These are phyloP conservation scores for Dichotomocladium elegans DNA, from an alignment of 371 early-diverging fungal species.

Conservation along the genomic window DNA sequence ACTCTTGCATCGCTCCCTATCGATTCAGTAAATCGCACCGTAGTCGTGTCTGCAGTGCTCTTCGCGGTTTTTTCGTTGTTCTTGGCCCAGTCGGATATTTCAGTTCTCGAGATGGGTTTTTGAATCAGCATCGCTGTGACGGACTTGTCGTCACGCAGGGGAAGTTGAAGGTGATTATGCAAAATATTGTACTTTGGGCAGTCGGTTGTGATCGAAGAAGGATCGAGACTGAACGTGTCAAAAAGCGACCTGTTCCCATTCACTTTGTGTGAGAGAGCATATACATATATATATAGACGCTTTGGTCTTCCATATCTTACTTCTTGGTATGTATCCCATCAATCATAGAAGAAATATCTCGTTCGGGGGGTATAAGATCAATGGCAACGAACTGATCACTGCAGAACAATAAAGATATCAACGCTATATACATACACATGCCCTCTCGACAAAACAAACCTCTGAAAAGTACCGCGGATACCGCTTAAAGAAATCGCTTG, in stretches of 20 bases:
- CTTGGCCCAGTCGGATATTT: conserved; percentile 29
- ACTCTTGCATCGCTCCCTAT: not conserved
- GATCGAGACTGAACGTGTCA: conserved; percentile 57
- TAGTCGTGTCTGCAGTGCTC: not conserved
- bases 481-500: conserved; percentile 39
- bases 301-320: conserved; percentile 10
- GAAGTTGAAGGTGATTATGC: conserved; percentile 43
- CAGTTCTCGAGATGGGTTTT: conserved; percentile 38
- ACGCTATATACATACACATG: not conserved
- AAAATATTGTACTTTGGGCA: conserved; percentile 40
- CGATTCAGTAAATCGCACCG: not conserved
- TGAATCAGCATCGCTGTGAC: conserved; percentile 43
- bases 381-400: conserved; percentile 32
- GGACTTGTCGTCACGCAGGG: conserved; percentile 16
- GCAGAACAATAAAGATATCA: not conserved
- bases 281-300: too few species aligned
- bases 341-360: conserved; percentile 14
- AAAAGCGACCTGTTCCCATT: conserved; percentile 25
- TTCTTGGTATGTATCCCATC: conserved; percentile 13
- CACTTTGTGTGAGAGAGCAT: not conserved
- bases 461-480: conserved; percentile 40
- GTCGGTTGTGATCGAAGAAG: conserved; percentile 69
- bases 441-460: not conserved
- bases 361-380: conserved; percentile 23
- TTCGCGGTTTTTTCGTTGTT: not conserved